Base-by-base conservation (phyloP, 2,329 filamentous ascomycete genomes). In the Lasiodiplodia sp. region DNA sequence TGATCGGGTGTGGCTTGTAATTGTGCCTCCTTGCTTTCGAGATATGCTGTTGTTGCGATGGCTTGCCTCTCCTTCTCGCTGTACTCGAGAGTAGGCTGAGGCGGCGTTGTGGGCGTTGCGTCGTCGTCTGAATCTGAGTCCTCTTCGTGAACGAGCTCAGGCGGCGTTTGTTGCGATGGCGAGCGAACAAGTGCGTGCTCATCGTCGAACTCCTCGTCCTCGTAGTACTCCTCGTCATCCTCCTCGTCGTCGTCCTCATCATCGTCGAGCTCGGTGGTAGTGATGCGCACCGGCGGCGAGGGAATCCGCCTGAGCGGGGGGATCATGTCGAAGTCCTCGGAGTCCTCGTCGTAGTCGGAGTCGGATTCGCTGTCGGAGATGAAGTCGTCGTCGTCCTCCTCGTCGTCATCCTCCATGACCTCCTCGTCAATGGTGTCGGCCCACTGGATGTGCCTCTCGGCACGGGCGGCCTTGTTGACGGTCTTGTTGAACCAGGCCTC, bases 401-500 rank as follows among this genome's bases (percentile, higher is more conserved):
- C 86, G 71, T 89, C 84, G 84, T 87, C 90, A 72, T 93, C 90
- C 70, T 93, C 89, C 78, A 92, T 88, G 64, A 87, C 83, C 72
- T 92, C 90, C 80, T 94, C 92, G 70, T 87, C 86, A 71, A 94
- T 87, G 68, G 88, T 86, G 80, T 96, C 92, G 76, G 92, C 92
- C 93, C 93, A 97, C 85, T 95, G 91, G 74, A 97, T 89, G 83
- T 92, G 92, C 79, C 87, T 88, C 73, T 92, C 85, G 37, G 79
- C 73, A 77, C 81, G 86, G 78, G 86, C 85, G 74, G 92, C 92
- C 77, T 91, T 92, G 79, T 88, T 90, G 82, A 97, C 92, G 71
- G 93, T 96, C 81, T 94, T 91, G 88, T 97, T 96, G 90, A 97
- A 98, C 94, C 94, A 97, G 73, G 89, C 91, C 83, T 98, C 95